Base-by-base conservation (phyloP, 768 basidiomycete species). In the Chalciporus chontae region DNA sequence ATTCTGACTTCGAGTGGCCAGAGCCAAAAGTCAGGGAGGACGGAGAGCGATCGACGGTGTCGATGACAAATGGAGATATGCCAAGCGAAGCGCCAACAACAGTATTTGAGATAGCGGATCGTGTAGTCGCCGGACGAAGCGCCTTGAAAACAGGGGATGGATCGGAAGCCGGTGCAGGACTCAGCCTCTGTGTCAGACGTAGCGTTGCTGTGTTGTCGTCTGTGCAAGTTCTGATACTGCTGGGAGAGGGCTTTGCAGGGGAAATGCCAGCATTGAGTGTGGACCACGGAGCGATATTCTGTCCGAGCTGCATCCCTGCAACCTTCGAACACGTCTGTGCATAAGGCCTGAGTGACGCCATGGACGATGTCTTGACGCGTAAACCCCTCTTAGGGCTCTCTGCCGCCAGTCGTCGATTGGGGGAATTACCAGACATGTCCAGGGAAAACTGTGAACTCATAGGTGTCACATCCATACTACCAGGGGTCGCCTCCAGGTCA, bases 401-500 rank as follows among this genome's bases (percentile, higher is more conserved):
- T 14, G 48, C 31, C n/a, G 37, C 55, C 24, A 48, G 38, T 6
- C 52, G 60, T 26, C 62, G 69, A 58, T 69, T 44, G 66, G 55
- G 13, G 70, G 71, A 40, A 68, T 69, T 62, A 3, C 56, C 48
- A 3, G 51, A 34, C 23, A 55, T 48, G 11, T 47, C 57, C 18
- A 23, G 45, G 17, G 47, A 53, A 60, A 57, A 60, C 19, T 54
- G 53, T 13, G 62, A 61, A 26, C 62, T 66, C 19, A 75, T 66
- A 3, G 80, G 78, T 2, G 78, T 74, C 45, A 69, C 51, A 29
- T 79, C 76, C 1, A 77, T 73, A 2, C 76, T 79, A 3, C 73
- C 72, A 0, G 88, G 89, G 0, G 90, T 91, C 4, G 87, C 86
- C 61, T 89, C 81, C 4, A 92, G 72, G 55, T 90, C 86, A n/a